These are phyloP conservation scores for Protoeuglena noctilucae DNA, from an alignment of 139 green algal species.

Conservation along the genomic window DNA sequence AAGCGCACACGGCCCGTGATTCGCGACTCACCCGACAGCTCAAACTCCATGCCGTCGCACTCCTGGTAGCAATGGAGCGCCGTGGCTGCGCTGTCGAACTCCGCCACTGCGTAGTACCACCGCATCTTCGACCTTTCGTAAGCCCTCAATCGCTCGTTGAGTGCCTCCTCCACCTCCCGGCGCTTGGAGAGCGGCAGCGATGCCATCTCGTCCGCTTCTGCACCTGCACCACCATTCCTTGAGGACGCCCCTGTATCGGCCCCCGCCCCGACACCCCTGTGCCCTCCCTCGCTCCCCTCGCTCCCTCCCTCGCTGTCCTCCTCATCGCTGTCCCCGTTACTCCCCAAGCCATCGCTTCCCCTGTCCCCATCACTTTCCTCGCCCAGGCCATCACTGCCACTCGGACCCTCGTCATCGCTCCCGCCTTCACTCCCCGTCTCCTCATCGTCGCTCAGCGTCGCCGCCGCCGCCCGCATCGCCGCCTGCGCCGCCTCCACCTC, in stretches of 20 bases:
- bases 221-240: no score
- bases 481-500: background rate
- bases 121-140: conserved; percentile 75
- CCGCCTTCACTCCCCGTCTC: conserved; percentile 4
- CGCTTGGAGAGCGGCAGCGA: no score
- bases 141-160: conserved; percentile 38
- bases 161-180: conserved; percentile 20
- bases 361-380: conserved; percentile 14
- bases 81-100: conserved; percentile 48
- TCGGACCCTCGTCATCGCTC: conserved; percentile 9
- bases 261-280: no score
- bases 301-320: conserved; percentile 10
- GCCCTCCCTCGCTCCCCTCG: conserved; percentile 8
- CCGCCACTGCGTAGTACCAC: conserved; percentile 63
- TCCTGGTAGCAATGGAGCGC: conserved; percentile 59
- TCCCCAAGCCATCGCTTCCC: conserved; percentile 1
- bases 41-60: conserved; percentile 82
- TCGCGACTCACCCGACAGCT: no score
- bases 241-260: no score
- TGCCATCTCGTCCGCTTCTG: no score
- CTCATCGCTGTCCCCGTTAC: conserved; percentile 2
- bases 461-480: conserved; percentile 4
- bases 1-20: no score
- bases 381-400: conserved; percentile 5
- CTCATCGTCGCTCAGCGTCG: background rate